phyloP scores from a whole-genome alignment of 768 basidiomycete species.

The Trametes meyenii region DNA sequence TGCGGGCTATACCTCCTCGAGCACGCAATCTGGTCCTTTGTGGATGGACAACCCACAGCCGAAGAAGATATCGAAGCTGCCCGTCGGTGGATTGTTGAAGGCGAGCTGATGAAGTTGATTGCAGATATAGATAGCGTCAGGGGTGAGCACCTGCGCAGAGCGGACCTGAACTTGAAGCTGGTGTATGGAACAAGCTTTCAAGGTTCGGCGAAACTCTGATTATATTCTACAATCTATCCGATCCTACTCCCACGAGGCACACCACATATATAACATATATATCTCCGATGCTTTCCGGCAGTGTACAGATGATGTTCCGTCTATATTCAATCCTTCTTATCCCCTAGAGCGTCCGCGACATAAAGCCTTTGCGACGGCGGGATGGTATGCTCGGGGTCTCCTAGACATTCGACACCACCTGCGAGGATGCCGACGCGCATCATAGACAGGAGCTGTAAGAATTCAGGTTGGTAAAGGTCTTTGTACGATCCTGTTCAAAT shows the following conservation, averaged over 20 bases:
- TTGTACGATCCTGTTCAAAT: background rate
- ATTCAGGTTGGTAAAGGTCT: background rate
- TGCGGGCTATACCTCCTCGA: constrained; percentile 3
- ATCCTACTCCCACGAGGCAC: too few relatives aligned
- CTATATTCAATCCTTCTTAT: background rate
- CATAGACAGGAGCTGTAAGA: constrained; percentile 51
- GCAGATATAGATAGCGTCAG: background rate
- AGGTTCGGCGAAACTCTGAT: background rate
- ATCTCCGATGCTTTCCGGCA: too few relatives aligned
- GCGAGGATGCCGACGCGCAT: constrained; percentile 60
- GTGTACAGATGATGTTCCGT: too few relatives aligned
- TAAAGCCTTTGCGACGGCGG: constrained; percentile 6
- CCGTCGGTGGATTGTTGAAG: background rate
- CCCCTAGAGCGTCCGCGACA: background rate
- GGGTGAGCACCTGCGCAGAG: background rate
- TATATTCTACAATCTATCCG: too few relatives aligned
- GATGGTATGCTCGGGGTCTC: background rate
- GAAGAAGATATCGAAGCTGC: constrained; percentile 1
- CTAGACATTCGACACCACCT: constrained; percentile 41
- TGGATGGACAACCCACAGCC: background rate
- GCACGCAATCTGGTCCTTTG: constrained; percentile 1
- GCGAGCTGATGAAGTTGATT: background rate
- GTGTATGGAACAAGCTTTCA: background rate
- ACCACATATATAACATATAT: too few relatives aligned
- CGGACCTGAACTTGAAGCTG: background rate